Conservation (phyloP, 768 basidiomycete genomes). For the Tricholoma matsutake region DNA sequence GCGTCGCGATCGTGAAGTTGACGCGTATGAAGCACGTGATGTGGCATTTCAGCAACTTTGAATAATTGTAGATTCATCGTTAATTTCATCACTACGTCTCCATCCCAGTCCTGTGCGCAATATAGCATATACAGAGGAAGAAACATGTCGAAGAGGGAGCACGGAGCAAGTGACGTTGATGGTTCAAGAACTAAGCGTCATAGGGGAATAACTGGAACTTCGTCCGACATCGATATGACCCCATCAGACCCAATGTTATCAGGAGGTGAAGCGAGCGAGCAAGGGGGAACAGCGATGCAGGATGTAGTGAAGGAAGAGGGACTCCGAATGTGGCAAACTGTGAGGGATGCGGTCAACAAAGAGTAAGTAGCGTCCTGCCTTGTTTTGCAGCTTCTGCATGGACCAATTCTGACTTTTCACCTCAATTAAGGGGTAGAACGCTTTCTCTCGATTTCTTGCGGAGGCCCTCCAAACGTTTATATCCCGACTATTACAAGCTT, state of each 20-base stretch:
- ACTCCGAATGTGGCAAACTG: conserved; percentile 68
- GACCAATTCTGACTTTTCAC: conserved; percentile 26
- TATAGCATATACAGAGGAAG: conserved; percentile 4
- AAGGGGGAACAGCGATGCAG: conserved; percentile 23
- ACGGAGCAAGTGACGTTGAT: conserved; percentile 32
- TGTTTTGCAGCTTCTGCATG: conserved; percentile 31
- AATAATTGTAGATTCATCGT: conserved; percentile 1
- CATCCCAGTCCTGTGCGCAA: conserved; percentile 2
- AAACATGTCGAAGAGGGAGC: conserved; percentile 42
- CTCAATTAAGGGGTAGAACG: conserved; percentile 52
- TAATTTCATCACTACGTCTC: conserved; percentile 4
- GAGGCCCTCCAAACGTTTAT: conserved; percentile 66
- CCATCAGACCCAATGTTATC: conserved; percentile 31
- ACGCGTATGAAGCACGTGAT: conserved; percentile 20
- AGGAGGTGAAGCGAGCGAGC: conserved; percentile 15
- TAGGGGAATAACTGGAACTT: conserved; percentile 32
- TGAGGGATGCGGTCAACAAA: conserved; percentile 83
- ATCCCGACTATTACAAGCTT: conserved; percentile 82
- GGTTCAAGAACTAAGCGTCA: conserved; percentile 45
- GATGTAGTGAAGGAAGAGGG: conserved; percentile 62
- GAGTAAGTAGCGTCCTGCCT: conserved; percentile 68
- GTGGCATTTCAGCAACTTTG: conserved; percentile 9
- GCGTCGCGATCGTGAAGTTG: conserved; percentile 3
- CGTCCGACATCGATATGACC: conserved; percentile 41
- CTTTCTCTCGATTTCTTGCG: conserved; percentile 66